Conservation (phyloP, 2,329 filamentous ascomycete species). For the Clonostachys rosea region DNA sequence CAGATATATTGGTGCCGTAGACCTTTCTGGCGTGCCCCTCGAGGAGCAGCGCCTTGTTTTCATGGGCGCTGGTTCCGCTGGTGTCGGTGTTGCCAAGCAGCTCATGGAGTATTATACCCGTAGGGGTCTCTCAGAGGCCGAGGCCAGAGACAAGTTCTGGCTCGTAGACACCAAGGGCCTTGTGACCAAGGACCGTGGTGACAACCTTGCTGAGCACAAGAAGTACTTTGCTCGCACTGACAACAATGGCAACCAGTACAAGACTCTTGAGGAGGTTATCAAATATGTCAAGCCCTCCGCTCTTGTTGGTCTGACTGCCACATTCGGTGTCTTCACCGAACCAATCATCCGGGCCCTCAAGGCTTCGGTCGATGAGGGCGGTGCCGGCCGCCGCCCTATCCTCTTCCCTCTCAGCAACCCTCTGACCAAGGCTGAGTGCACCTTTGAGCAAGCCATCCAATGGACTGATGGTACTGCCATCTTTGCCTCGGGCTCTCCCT, state of each 20-base stretch:
- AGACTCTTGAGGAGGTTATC: conserved; percentile 83
- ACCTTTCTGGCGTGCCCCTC: conserved; percentile 77
- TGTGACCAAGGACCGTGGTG: conserved; percentile 87
- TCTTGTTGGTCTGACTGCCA: conserved; percentile 89
- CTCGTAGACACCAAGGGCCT: conserved; percentile 96
- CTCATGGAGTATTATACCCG: conserved; percentile 96
- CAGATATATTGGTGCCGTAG: conserved; percentile 66
- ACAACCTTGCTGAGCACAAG: conserved; percentile 89
- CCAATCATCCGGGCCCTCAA: conserved; percentile 71
- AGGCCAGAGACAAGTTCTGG: conserved; percentile 89
- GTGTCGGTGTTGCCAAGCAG: conserved; percentile 96
- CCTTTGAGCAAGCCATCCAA: conserved; percentile 86
- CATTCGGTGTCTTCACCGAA: conserved; percentile 91
- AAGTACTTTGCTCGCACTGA: conserved; percentile 64
- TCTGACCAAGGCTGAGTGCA: conserved; percentile 94
- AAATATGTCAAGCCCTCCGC: conserved; percentile 94
- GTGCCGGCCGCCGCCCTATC: conserved; percentile 73
- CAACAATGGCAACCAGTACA: conserved; percentile 65
- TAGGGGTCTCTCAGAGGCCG: conserved; percentile 82
- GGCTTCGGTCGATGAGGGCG: conserved; percentile 56
- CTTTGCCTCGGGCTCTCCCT: conserved; percentile 94
- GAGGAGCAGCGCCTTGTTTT: conserved; percentile 94
- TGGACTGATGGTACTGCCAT: conserved; percentile 89
- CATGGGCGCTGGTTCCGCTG: conserved; percentile 91
- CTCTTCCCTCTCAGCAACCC: conserved; percentile 98